phyloP scores from a whole-genome alignment of 2,329 filamentous ascomycete genomes.

The Nectriaceae sp. region DNA sequence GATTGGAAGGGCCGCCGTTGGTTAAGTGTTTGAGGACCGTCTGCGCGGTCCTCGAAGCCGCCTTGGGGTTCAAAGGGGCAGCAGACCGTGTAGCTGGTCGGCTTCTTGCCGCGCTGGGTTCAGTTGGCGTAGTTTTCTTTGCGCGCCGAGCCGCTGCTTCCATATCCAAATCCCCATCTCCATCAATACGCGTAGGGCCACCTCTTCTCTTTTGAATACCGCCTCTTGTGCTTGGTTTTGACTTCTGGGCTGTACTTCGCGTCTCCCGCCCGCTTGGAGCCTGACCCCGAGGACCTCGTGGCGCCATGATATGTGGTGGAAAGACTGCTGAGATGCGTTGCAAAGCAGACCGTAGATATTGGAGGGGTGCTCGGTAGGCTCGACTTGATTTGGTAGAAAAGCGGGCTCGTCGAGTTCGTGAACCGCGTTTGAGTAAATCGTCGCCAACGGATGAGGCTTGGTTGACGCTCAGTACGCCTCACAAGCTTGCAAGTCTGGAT shows the following conservation, averaged over 20 bases:
- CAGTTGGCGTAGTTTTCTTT: conserved; percentile 32
- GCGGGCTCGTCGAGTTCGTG: neutral
- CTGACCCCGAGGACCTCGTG: conserved; percentile 32
- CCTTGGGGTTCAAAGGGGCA: conserved; percentile 17
- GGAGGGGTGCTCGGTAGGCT: neutral
- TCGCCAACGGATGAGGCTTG: neutral
- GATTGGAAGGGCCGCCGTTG: conserved; percentile 34
- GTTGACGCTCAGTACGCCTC: neutral
- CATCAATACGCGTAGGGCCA: conserved; percentile 44
- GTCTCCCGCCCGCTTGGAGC: conserved; percentile 32
- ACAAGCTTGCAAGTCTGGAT: neutral
- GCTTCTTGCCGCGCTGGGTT: conserved; percentile 30
- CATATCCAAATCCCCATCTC: conserved; percentile 64
- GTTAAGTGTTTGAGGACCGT: conserved; percentile 46
- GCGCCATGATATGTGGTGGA: conserved; percentile 31
- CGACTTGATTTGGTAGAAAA: neutral
- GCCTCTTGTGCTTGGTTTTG: conserved; percentile 40
- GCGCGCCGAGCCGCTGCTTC: conserved; percentile 40
- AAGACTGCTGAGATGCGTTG: neutral
- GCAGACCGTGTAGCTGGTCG: conserved; percentile 32
- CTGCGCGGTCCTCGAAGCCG: conserved; percentile 41
- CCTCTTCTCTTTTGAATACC: conserved; percentile 55
- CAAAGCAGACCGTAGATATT: too few relatives aligned
- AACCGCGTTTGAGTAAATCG: neutral
- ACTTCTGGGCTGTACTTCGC: conserved; percentile 29